Evolutionary conservation across 192 early-diverging fungal genomes (phyloP).

Genomic region (Backusella westeae): DNA sequence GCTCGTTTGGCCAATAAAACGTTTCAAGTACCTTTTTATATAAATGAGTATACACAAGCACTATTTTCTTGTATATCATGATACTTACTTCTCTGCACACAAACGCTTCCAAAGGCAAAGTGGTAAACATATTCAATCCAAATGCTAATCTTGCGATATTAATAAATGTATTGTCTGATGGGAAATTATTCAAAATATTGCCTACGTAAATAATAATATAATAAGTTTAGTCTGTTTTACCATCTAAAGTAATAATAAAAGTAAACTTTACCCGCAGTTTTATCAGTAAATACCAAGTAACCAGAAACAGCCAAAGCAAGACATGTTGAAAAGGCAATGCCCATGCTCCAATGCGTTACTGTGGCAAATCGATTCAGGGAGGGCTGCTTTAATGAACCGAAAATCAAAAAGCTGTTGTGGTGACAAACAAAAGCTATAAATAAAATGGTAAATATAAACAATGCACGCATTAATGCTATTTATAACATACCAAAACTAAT

Average conservation of each 20-base stretch:
- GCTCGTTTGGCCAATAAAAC: constrained; percentile 51
- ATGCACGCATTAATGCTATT: neutral
- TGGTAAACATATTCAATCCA: constrained; percentile 94
- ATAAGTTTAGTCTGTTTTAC: neutral
- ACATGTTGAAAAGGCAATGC: constrained; percentile 67
- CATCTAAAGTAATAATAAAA: neutral
- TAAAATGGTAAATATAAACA: neutral
- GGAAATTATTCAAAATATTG: constrained; percentile 91
- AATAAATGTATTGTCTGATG: constrained; percentile 72
- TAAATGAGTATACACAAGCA: neutral
- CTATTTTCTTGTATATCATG: neutral
- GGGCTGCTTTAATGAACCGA: constrained; percentile 78
- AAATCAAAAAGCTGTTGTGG: constrained; percentile 94
- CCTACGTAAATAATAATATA: constrained; percentile 38
- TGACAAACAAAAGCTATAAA: constrained; percentile 87
- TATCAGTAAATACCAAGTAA: constrained; percentile 79
- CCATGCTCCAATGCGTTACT: constrained; percentile 81
- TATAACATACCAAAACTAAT: constrained; percentile 76
- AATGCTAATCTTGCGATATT: constrained; percentile 85
- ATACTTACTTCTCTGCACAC: constrained; percentile 77
- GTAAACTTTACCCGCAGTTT: constrained; percentile 60
- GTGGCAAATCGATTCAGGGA: constrained; percentile 78
- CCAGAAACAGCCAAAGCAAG: constrained; percentile 71
- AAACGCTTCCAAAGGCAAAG: constrained; percentile 87
- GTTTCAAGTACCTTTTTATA: constrained; percentile 57